Percentiles rank a stretch among this genome's conserved stretches.
These are phyloP conservation scores for Areca catechu DNA, from an alignment of 176 grass and related monocot species.

Conservation along the genomic window DNA sequence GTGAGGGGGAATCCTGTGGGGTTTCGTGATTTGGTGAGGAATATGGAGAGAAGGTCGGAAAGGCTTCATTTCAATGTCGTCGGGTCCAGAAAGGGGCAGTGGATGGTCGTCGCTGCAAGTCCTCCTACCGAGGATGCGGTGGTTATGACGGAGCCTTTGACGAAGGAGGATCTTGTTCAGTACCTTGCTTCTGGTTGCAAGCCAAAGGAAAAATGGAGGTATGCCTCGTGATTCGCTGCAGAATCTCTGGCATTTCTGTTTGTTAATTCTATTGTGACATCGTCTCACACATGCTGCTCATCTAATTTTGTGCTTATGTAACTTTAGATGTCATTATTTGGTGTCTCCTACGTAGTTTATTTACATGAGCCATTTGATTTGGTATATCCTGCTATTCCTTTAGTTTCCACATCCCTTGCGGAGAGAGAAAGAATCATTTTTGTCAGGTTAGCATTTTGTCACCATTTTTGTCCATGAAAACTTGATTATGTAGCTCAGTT, in stretches of 20 bases:
- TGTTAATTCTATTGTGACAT: too few relatives aligned
- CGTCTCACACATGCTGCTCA: background rate
- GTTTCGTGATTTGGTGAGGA: background rate
- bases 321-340: too few relatives aligned
- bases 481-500: too few relatives aligned
- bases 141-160: constrained; percentile 66
- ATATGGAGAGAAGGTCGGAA: background rate
- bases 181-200: constrained; percentile 92
- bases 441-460: too few relatives aligned
- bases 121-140: constrained; percentile 81
- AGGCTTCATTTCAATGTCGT: background rate
- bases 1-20: constrained; percentile 1
- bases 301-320: background rate
- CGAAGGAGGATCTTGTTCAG: constrained; percentile 75
- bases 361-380: too few relatives aligned
- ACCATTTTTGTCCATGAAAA: too few relatives aligned
- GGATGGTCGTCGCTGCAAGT: constrained; percentile 43
- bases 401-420: too few relatives aligned
- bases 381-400: too few relatives aligned
- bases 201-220: constrained; percentile 84
- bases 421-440: too few relatives aligned
- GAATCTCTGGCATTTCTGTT: background rate
- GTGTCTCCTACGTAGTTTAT: too few relatives aligned
- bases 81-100: constrained; percentile 7
- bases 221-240: background rate